Conservation (phyloP, 2,329 filamentous ascomycete genomes). For the Aureobasidium zeae region DNA sequence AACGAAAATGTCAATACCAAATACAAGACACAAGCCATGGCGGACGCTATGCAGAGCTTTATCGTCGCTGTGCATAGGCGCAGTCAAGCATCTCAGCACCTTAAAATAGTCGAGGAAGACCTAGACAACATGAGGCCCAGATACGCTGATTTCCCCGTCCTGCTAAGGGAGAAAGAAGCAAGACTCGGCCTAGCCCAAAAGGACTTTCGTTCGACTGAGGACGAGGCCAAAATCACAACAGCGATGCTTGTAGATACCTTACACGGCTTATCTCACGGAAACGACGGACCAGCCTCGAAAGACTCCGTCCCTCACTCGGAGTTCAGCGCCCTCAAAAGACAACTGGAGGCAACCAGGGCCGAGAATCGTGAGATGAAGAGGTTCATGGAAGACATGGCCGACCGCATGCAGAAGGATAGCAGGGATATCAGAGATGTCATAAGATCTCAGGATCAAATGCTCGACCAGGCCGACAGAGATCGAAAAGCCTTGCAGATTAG, state of each 20-base stretch:
- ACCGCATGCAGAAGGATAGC: neutral
- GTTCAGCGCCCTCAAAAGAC: neutral
- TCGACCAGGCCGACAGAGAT: neutral
- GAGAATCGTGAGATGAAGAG: neutral
- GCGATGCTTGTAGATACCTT: neutral
- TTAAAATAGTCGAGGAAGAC: neutral
- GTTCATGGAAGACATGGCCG: neutral
- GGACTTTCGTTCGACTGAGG: neutral
- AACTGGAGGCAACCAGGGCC: neutral
- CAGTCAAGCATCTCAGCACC: neutral
- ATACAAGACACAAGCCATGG: neutral
- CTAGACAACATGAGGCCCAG: neutral
- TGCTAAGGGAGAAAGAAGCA: neutral
- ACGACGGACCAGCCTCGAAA: neutral
- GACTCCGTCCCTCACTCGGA: conserved; percentile 1
- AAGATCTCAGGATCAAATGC: too few relatives aligned
- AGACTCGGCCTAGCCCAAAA: neutral
- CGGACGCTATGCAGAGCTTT: neutral
- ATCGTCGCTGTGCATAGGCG: neutral
- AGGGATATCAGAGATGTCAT: neutral
- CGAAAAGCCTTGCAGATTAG: neutral
- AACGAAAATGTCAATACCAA: too few relatives aligned
- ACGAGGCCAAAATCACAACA: neutral
- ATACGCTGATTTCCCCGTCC: neutral
- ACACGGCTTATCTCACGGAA: neutral